phyloP scores from a whole-genome alignment of 2,329 filamentous ascomycete genomes.

The Pseudogymnoascus sp. region DNA sequence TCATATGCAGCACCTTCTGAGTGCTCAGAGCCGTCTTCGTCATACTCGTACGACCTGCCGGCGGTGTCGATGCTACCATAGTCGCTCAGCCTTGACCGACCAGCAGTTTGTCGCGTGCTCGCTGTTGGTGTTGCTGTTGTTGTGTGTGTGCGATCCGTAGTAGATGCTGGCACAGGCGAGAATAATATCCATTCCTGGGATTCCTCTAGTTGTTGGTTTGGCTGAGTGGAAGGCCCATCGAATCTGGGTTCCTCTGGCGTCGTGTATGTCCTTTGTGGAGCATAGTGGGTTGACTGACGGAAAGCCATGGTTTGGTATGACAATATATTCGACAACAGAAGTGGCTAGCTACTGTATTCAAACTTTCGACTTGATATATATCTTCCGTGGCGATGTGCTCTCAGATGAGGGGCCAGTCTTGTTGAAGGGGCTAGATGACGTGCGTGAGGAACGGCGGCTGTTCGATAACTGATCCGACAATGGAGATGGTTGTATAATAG shows the following conservation, averaged over 20 bases:
- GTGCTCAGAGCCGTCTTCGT: conserved; percentile 38
- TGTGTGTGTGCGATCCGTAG: conserved; percentile 59
- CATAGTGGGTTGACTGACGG: conserved; percentile 48
- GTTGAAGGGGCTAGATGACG: background rate
- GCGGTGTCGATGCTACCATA: conserved; percentile 68
- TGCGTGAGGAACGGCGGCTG: background rate
- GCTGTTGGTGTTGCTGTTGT: conserved; percentile 38
- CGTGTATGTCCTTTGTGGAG: conserved; percentile 39
- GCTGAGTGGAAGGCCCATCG: conserved; percentile 18
- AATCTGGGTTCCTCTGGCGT: conserved; percentile 32
- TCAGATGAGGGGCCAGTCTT: background rate
- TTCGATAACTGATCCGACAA: background rate
- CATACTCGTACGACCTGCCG: conserved; percentile 48
- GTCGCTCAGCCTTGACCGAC: conserved; percentile 67
- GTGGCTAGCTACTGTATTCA: background rate
- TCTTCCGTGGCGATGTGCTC: background rate
- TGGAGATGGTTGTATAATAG: background rate
- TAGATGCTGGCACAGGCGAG: conserved; percentile 61
- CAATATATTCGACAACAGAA: background rate
- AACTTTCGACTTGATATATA: background rate
- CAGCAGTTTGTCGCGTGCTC: conserved; percentile 57
- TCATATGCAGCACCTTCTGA: conserved; percentile 47
- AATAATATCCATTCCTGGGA: conserved; percentile 96
- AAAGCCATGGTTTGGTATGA: conserved; percentile 41
- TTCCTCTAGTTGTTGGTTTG: conserved; percentile 48